A percentile compares a stretch with the other conserved stretches of the same genome.
Conservation (phyloP, 2,329 filamentous ascomycete species). For the Cladosporium sp. region DNA sequence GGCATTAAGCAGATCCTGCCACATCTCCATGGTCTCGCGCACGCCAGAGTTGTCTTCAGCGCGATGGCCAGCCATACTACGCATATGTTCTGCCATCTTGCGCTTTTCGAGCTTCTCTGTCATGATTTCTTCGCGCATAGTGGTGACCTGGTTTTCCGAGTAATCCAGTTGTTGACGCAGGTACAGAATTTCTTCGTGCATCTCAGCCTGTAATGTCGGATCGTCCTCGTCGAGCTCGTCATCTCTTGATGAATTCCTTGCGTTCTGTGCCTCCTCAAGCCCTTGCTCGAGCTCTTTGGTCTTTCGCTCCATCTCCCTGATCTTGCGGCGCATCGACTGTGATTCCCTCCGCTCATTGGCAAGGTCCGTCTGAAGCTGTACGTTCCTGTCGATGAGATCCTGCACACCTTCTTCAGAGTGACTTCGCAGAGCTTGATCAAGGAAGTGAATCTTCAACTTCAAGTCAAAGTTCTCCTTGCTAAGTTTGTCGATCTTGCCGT, state of each 20-base stretch:
- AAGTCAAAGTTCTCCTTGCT: conserved; percentile 98
- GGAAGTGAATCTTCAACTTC: conserved; percentile 95
- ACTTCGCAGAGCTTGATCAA: conserved; percentile 89
- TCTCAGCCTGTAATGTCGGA: conserved; percentile 54
- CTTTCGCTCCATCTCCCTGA: conserved; percentile 84
- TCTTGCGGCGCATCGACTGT: conserved; percentile 74
- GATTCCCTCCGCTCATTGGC: conserved; percentile 89
- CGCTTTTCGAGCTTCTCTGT: conserved; percentile 82
- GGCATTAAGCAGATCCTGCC: conserved; percentile 91
- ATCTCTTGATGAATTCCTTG: conserved; percentile 29
- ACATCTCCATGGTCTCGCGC: conserved; percentile 68
- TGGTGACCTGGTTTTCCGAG: conserved; percentile 80
- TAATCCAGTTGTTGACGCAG: conserved; percentile 83
- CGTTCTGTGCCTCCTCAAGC: conserved; percentile 46
- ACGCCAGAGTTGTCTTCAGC: conserved; percentile 31
- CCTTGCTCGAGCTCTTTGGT: conserved; percentile 59
- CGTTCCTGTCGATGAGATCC: conserved; percentile 97
- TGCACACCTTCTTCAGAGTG: conserved; percentile 94
- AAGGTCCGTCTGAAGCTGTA: conserved; percentile 88
- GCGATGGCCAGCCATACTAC: conserved; percentile 49
- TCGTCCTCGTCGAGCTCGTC: conserved; percentile 33
- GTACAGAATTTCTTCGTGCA: conserved; percentile 83
- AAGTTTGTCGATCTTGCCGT: conserved; percentile 91
- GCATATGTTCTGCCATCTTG: conserved; percentile 79
- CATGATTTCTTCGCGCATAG: conserved; percentile 74